Base-by-base conservation (phyloP, 495 filamentous ascomycete species). In the Neurospora sp. region DNA sequence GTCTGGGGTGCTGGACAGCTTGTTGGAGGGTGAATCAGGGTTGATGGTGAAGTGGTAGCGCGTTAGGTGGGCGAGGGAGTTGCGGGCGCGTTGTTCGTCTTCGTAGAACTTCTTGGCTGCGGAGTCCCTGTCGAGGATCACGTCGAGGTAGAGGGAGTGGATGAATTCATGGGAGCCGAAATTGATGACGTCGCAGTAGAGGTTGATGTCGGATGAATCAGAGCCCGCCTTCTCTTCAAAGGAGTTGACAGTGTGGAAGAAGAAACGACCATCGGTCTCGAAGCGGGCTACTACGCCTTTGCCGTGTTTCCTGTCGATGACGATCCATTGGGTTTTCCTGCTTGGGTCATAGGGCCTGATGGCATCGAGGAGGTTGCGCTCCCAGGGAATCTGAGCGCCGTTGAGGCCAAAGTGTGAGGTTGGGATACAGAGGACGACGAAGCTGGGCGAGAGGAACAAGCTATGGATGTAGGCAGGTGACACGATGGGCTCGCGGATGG, bases 231-330 rank as follows among this genome's bases (percentile, higher is more conserved):
- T 72, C 72, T 92, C 88, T 74, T 93, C 89, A 81, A 89, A 94
- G 0, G 92, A 87, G 76, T 95, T 95, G 77, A 93, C 83, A 6
- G 89, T 87, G 82, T 95, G 92, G 81, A 95, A 95, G 80, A 86
- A 88, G 83, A 93, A 95, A 72, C 91, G 90, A 0, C 90, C 85
- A 0, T 84, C 82, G 35, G 84, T 88, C 39, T 90, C 86, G 77
- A 88, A 91, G 20, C 80, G 85, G 6, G 84, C 88, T 2, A 92
- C 84, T 0, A 93, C 81, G 5, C 91, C 90, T n/a, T 81, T 77
- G 9, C 81, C 83, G 42, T 77, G 62, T 7, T 76, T 76, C 18
- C 88, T 86, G 76, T 94, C 92, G 49, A 95, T 79, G 5, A 95
- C 85, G 73, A 91, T 90, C 92, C 93, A 95, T 18, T 74, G 86